Base-by-base conservation (phyloP, 805 yeast species). In the Lachancea meyersii region DNA sequence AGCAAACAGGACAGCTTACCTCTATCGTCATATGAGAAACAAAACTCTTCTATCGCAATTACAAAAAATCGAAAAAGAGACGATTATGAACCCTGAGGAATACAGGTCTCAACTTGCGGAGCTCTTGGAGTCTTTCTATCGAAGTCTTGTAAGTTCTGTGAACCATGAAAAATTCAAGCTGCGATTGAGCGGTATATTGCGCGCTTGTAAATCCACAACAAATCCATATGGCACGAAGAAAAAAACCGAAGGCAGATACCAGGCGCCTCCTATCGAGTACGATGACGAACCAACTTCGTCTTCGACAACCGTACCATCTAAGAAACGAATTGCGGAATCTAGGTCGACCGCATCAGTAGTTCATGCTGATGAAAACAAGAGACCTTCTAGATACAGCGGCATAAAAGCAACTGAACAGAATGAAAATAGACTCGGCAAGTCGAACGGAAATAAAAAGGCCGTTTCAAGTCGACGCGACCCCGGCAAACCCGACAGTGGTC, bases 21-120 rank as follows among this genome's bases (percentile, higher is more conserved):
- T 51, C 10, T 23, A 46, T 13, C 42, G 46, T 7, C 44, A 40
- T 21, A 30, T 58, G 26, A 48, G 48, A 6, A 51, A 54, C 36
- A 44, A 40, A 14, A 17, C 28, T 3, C 23, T 32, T 24, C 21
- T 31, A 10, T 13, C 33, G 5, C 50, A 43, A 14, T 32, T 31
- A 1, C 24, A 43, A n/a, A 40, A 41, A 11, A 41, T 51, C 4
- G 43, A 43, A 33, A 37, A 39, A 11, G 33, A 26, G 3, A 36
- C 41, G 4, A 14, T 31, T n/a, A 27, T 21, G n/a, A 11, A 23
- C 13, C 33, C 26, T 4, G 18, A 30, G 23, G 41, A 31, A 4
- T 42, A 36, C 24, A 14, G 34, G 17, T 14, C 30, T 3, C 19
- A 21, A n/a, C 22, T 42, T 7, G 38, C 45, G 13, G 45, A 36